These are phyloP conservation scores for Gloeophyllum trabeum DNA, from an alignment of 768 basidiomycete species.

Conservation along the genomic window DNA sequence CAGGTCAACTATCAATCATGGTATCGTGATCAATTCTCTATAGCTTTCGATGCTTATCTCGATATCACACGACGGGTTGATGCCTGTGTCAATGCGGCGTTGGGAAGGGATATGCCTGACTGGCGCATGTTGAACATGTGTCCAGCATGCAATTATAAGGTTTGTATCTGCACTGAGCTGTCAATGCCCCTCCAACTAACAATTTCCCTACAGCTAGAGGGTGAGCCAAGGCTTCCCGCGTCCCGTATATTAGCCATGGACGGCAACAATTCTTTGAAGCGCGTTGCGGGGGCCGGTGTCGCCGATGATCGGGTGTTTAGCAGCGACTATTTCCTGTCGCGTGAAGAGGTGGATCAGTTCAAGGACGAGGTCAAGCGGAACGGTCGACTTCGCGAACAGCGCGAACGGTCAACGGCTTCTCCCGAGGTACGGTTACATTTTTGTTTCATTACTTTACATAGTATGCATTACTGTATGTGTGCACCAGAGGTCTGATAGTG, in stretches of 20 bases:
- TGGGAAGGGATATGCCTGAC: conserved; percentile 9
- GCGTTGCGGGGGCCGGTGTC: background rate
- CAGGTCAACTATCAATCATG: background rate
- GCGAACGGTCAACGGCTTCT: no score
- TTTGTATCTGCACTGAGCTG: no score
- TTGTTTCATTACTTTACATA: background rate
- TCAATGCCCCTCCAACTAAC: no score
- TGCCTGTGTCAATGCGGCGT: conserved; percentile 3
- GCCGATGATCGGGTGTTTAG: background rate
- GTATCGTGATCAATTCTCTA: conserved; percentile 12
- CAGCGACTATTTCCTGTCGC: background rate
- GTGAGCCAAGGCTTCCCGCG: conserved; percentile 1
- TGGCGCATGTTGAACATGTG: conserved; percentile 17
- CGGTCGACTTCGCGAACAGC: background rate
- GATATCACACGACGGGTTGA: conserved; percentile 11
- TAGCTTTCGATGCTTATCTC: conserved; percentile 16
- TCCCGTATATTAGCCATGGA: conserved; percentile 11
- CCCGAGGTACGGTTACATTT: background rate
- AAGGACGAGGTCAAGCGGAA: conserved; percentile 11
- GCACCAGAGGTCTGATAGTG: no score
- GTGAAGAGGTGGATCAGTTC: conserved; percentile 5
- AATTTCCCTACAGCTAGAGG: no score
- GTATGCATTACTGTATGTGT: background rate
- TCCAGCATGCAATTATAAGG: conserved; percentile 15
- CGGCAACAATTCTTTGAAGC: conserved; percentile 11